phyloP scores from a whole-genome alignment of 1,284 basidiomycete species.

The Ustilago vetiveriae region DNA sequence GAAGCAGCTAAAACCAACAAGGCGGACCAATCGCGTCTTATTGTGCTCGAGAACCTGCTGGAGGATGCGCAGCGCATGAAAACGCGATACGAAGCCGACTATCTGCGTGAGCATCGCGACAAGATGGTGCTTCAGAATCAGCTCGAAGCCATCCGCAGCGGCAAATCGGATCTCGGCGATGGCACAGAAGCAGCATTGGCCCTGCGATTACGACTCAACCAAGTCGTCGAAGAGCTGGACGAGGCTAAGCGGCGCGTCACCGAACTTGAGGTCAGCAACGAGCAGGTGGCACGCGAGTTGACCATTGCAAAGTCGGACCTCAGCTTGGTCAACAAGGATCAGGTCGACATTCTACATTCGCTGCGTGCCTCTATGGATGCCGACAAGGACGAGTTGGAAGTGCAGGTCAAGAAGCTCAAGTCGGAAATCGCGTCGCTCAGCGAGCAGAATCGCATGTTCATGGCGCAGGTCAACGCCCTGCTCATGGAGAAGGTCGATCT shows the following conservation, averaged over 20 bases:
- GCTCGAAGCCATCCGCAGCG: slow-evolving; percentile 86
- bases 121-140: slow-evolving; percentile 82
- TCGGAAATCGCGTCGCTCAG: slow-evolving; percentile 77
- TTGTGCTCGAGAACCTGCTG: slow-evolving; percentile 87
- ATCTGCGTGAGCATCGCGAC: slow-evolving; percentile 83
- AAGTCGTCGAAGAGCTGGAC: slow-evolving; percentile 85
- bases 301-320: slow-evolving; percentile 84
- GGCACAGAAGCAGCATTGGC: slow-evolving; percentile 87
- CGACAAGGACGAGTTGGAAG: slow-evolving; percentile 81
- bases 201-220: slow-evolving; percentile 83
- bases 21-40: slow-evolving; percentile 77
- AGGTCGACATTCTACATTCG: slow-evolving; percentile 74
- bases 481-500: slow-evolving; percentile 89
- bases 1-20: slow-evolving; percentile 78
- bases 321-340: slow-evolving; percentile 69
- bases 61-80: slow-evolving; percentile 91
- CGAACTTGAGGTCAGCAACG: slow-evolving; percentile 78
- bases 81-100: slow-evolving; percentile 86
- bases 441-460: slow-evolving; percentile 89
- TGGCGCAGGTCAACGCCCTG: slow-evolving; percentile 74
- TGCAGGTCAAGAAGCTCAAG: slow-evolving; percentile 75
- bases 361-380: slow-evolving; percentile 87
- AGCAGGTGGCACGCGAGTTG: slow-evolving; percentile 76
- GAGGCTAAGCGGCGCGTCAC: slow-evolving; percentile 75
- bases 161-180: slow-evolving; percentile 79